Percentiles rank a stretch among this genome's conserved stretches.
phyloP scores from a whole-genome alignment of 2,329 filamentous ascomycete genomes.

The Claviceps citrina region DNA sequence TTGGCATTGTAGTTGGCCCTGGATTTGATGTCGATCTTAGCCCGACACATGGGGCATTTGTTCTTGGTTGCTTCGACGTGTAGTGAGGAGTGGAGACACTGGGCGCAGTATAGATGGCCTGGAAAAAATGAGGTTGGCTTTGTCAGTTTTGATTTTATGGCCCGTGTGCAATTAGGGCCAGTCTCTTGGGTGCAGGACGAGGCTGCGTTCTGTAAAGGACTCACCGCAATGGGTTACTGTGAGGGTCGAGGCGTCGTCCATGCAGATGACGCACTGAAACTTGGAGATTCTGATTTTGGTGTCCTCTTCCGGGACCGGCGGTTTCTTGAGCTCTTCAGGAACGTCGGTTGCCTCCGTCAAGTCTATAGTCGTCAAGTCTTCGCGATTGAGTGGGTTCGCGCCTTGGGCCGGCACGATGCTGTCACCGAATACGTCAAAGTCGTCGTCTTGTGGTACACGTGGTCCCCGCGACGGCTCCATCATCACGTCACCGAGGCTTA shows the following conservation, averaged over 20 bases:
- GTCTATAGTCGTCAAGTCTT: conserved; percentile 19
- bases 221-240: conserved; percentile 53
- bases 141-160: conserved; percentile 1
- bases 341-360: conserved; percentile 27
- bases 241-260: conserved; percentile 43
- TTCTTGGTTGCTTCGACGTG: conserved; percentile 39
- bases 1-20: conserved; percentile 26
- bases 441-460: conserved; percentile 11
- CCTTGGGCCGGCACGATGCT: conserved; percentile 3
- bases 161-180: too few species aligned
- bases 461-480: conserved; percentile 1
- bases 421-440: conserved; percentile 16
- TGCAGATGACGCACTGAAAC: conserved; percentile 53
- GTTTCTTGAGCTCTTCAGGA: conserved; percentile 27
- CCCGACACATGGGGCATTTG: conserved; percentile 48
- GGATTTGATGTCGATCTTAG: conserved; percentile 37
- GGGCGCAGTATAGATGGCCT: conserved; percentile 49
- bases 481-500: background rate
- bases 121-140: too few species aligned
- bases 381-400: conserved; percentile 3
- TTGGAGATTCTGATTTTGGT: conserved; percentile 36
- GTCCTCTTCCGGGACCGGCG: conserved; percentile 23
- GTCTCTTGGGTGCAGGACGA: background rate
- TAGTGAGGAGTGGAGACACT: conserved; percentile 46
- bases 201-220: conserved; percentile 14